Evolutionary conservation across 208 protist genomes (phyloP).

Genomic region (Novymonas esmeraldas): DNA sequence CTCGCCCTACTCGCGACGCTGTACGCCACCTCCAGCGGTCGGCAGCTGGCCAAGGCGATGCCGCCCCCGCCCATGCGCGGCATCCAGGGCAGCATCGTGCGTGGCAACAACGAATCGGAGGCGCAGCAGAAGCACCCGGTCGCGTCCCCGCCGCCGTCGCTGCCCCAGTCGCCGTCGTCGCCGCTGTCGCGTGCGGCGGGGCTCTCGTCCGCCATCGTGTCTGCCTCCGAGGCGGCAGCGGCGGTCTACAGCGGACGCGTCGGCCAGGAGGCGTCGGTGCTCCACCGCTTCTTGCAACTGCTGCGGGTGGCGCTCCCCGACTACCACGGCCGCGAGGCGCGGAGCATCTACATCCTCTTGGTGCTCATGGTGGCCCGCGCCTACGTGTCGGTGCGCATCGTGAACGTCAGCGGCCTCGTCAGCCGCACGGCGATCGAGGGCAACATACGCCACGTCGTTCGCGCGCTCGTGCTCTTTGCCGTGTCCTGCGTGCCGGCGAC

Average conservation of each 20-base stretch:
- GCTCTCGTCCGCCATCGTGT: neutral
- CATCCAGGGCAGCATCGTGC: slow-evolving; percentile 12
- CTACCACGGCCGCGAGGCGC: slow-evolving; percentile 35
- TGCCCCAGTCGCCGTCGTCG: neutral
- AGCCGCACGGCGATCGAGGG: slow-evolving; percentile 38
- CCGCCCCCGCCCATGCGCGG: slow-evolving; percentile 19
- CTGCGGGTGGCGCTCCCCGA: slow-evolving; percentile 58
- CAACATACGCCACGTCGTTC: slow-evolving; percentile 30
- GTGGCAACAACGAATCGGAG: neutral
- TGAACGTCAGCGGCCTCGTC: slow-evolving; percentile 32
- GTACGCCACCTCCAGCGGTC: slow-evolving; percentile 31
- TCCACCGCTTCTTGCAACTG: slow-evolving; percentile 37
- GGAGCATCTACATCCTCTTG: slow-evolving; percentile 36
- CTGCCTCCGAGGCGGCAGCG: neutral
- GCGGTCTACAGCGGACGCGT: neutral
- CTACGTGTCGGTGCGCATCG: slow-evolving; percentile 46
- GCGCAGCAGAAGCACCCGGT: neutral
- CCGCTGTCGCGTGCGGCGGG: slow-evolving; percentile 2
- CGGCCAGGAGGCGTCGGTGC: slow-evolving; percentile 5
- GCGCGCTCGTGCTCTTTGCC: slow-evolving; percentile 34
- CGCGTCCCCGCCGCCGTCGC: neutral
- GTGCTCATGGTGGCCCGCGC: slow-evolving; percentile 50
- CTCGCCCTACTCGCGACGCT: slow-evolving; percentile 27
- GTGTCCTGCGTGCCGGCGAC: slow-evolving; percentile 48
- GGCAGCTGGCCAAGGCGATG: slow-evolving; percentile 23